Conservation (phyloP, 1,139 yeast genomes). For the Torulaspora pretoriensis region DNA sequence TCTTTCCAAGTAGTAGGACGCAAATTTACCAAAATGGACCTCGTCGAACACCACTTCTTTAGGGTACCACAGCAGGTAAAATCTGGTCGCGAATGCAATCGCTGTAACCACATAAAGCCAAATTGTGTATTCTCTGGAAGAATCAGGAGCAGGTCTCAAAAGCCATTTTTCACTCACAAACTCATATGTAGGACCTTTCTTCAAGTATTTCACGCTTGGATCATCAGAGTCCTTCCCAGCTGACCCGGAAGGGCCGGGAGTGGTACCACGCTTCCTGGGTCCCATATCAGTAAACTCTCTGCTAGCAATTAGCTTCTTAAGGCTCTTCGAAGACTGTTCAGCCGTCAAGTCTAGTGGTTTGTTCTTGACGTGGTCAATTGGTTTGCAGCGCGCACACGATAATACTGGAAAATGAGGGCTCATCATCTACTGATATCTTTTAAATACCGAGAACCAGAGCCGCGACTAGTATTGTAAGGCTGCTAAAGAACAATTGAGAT, state of each 20-base stretch:
- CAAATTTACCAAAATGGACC: conserved; percentile 96
- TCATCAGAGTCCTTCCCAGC: conserved; percentile 19
- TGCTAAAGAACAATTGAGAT: neutral
- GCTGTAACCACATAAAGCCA: conserved; percentile 46
- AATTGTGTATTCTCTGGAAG: conserved; percentile 18
- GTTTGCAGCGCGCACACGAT: neutral
- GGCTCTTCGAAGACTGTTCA: neutral
- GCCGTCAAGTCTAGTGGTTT: neutral
- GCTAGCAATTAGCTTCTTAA: neutral
- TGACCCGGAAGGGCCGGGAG: conserved; percentile 3
- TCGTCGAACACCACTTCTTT: conserved; percentile 94
- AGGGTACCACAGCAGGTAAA: conserved; percentile 67
- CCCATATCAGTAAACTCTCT: conserved; percentile 9
- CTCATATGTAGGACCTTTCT: conserved; percentile 11
- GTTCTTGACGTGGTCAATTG: conserved; percentile 2
- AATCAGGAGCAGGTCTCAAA: conserved; percentile 26
- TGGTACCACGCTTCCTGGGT: conserved; percentile 11
- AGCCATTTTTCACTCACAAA: conserved; percentile 24
- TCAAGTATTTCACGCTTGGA: conserved; percentile 19
- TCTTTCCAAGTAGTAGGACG: conserved; percentile 77
- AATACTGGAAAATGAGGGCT: neutral
- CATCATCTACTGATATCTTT: neutral
- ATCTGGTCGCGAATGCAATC: conserved; percentile 67
- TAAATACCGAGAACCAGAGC: neutral
- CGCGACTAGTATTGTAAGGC: neutral